These are phyloP conservation scores for Staphylotrichum tortipilum DNA, from an alignment of 495 filamentous ascomycete genomes.

Conservation along the genomic window DNA sequence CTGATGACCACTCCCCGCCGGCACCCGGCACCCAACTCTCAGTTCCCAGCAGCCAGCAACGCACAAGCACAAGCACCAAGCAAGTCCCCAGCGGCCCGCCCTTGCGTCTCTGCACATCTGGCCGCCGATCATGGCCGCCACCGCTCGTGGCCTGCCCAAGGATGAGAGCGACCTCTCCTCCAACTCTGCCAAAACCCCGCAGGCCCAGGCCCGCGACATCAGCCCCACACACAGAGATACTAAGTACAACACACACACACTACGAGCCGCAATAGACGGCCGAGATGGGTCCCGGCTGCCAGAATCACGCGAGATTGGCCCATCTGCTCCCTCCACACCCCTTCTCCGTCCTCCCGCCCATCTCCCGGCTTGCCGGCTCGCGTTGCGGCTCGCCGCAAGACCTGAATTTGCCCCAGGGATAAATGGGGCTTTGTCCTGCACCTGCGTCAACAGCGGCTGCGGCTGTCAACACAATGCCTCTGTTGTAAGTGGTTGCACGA, in stretches of 20 bases:
- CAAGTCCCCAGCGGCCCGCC: background rate
- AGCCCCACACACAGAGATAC: no score
- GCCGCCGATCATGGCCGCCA: background rate
- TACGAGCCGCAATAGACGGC: background rate
- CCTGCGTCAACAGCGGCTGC: no score
- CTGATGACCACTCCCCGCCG: no score
- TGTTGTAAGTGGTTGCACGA: no score
- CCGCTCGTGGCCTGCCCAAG: background rate
- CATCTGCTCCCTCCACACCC: background rate
- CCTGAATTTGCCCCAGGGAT: background rate
- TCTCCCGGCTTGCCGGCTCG: background rate
- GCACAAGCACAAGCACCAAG: no score
- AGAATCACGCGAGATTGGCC: constrained; percentile 8
- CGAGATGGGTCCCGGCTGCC: background rate
- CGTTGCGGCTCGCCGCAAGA: background rate
- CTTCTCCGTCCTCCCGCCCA: no score
- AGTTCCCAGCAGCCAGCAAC: no score
- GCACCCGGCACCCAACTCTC: no score
- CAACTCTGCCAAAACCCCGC: background rate
- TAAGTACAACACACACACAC: no score
- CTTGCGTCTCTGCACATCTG: background rate
- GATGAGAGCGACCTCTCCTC: background rate
- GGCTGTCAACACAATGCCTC: no score
- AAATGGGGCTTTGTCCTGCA: background rate
- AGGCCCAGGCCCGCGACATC: background rate